A percentile compares a stretch with the other conserved stretches of the same genome.
phyloP scores from a whole-genome alignment of 805 yeast genomes.

The Starmera quercuum region DNA sequence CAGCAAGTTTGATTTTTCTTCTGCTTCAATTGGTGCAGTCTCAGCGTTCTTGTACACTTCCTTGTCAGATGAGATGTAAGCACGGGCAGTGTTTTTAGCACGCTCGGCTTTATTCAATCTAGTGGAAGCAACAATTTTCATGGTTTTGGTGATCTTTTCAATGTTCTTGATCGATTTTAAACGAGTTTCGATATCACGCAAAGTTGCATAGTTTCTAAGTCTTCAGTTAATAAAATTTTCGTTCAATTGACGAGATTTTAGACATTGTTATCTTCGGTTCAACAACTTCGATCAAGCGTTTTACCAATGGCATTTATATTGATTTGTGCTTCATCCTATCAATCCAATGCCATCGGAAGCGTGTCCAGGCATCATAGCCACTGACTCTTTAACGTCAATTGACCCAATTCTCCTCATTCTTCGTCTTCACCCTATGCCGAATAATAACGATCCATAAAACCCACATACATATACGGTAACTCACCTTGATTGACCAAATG shows the following conservation, averaged over 20 bases:
- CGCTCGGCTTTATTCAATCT: slow-evolving; percentile 92
- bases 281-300: too few relatives aligned
- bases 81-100: slow-evolving; percentile 85
- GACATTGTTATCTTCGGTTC: too few relatives aligned
- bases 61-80: slow-evolving; percentile 70
- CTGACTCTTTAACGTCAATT: too few relatives aligned
- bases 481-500: slow-evolving; percentile 21
- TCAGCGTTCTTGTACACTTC: slow-evolving; percentile 80
- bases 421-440: too few relatives aligned
- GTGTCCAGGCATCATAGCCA: too few relatives aligned
- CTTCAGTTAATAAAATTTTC: slow-evolving; percentile 10
- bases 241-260: too few relatives aligned
- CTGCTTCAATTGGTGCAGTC: slow-evolving; percentile 47
- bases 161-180: slow-evolving; percentile 97
- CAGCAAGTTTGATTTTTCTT: slow-evolving; percentile 61
- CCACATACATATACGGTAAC: slow-evolving; percentile 3
- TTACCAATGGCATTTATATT: too few relatives aligned
- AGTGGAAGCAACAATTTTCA: slow-evolving; percentile 99
- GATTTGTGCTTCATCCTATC: too few relatives aligned
- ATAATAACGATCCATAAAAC: too few relatives aligned
- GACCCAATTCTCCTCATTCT: too few relatives aligned
- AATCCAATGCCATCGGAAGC: too few relatives aligned
- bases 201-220: slow-evolving; percentile 83
- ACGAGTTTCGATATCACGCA: slow-evolving; percentile 97
- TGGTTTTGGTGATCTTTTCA: slow-evolving; percentile 98